Evolutionary conservation across 768 basidiomycete genomes (phyloP).

Genomic region (Termitomyces sp.): DNA sequence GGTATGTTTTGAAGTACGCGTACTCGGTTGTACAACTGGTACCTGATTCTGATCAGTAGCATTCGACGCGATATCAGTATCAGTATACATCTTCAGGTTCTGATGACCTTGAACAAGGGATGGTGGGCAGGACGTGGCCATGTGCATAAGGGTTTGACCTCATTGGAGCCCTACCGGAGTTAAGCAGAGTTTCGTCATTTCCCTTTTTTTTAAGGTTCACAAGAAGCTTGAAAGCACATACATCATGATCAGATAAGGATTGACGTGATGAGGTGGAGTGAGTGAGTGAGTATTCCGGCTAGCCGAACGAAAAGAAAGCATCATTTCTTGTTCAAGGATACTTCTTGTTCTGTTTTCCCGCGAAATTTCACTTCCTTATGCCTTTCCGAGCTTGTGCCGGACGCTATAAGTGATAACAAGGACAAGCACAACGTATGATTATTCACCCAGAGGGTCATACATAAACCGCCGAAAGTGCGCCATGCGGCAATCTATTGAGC

Average conservation of each 20-base stretch:
- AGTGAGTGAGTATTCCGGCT: neutral
- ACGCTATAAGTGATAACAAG: neutral
- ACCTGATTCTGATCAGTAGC: neutral
- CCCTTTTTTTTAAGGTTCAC: neutral
- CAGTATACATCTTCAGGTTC: neutral
- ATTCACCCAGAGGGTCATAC: no score
- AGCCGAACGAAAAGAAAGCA: neutral
- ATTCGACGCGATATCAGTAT: neutral
- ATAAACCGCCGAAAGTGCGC: neutral
- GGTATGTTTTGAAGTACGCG: neutral
- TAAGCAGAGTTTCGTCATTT: neutral
- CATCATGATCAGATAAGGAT: neutral
- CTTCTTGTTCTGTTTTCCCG: neutral
- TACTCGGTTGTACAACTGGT: no score
- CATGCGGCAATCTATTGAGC: neutral
- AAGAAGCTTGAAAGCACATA: neutral
- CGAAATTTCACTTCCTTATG: neutral
- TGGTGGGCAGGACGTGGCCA: neutral
- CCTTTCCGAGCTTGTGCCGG: neutral
- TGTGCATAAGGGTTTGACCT: neutral
- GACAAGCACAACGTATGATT: neutral
- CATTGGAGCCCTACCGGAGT: neutral
- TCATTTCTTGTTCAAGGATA: neutral
- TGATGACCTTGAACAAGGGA: neutral
- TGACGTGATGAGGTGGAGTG: neutral